These are phyloP conservation scores for Cyberlindnera veronae DNA, from an alignment of 805 yeast species.

Conservation along the genomic window DNA sequence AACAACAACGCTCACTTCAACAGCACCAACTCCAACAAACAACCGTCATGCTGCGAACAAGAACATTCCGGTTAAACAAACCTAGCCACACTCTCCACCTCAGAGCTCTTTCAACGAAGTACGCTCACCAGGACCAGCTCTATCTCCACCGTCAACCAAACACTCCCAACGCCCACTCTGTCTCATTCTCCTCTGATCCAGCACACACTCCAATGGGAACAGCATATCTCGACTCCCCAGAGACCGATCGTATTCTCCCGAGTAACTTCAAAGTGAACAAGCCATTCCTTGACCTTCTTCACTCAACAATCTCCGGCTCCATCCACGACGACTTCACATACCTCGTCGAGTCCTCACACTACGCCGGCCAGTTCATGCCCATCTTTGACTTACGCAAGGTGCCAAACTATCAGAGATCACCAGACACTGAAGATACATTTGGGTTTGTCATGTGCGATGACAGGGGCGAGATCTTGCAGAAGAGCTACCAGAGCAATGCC, in stretches of 20 bases:
- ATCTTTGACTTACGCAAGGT: constrained; percentile 65
- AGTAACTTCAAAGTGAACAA: constrained; percentile 11
- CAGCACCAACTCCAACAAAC: no score
- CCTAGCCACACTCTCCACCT: no score
- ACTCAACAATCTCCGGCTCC: constrained; percentile 15
- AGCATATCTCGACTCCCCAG: neutral
- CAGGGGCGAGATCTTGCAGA: constrained; percentile 50
- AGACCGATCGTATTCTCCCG: constrained; percentile 1
- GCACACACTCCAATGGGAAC: constrained; percentile 7
- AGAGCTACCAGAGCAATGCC: constrained; percentile 53
- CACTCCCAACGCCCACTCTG: neutral
- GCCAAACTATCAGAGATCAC: constrained; percentile 62
- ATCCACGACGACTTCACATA: constrained; percentile 48
- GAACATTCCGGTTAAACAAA: no score
- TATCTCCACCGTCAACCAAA: constrained; percentile 11
- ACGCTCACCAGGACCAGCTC: constrained; percentile 13
- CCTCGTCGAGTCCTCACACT: constrained; percentile 52
- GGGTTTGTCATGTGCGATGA: constrained; percentile 65
- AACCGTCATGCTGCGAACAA: no score
- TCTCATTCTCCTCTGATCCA: constrained; percentile 19
- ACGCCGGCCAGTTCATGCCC: constrained; percentile 57
- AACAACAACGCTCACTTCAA: no score
- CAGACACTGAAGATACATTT: constrained; percentile 65
- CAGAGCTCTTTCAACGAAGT: no score
- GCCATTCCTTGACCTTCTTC: constrained; percentile 10